Conservation (phyloP, 2,329 filamentous ascomycete species). For the Fusarium illudens region DNA sequence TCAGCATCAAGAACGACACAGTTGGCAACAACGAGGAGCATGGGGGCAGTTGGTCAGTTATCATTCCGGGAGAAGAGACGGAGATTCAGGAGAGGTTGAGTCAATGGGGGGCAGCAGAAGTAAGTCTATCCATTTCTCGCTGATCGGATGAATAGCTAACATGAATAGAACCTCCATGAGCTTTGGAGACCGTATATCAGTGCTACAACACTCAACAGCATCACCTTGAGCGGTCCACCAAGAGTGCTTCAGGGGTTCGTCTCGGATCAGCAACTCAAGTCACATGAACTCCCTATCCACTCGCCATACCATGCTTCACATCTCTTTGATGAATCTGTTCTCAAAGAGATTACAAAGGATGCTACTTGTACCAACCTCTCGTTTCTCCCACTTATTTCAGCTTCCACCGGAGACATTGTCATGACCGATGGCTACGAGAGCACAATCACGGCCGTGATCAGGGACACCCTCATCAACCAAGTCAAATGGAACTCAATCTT, state of each 20-base stretch:
- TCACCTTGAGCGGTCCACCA: slow-evolving; percentile 40
- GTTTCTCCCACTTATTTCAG: not conserved
- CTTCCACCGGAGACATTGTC: slow-evolving; percentile 8
- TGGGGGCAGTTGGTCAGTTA: slow-evolving; percentile 28
- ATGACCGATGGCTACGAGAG: not conserved
- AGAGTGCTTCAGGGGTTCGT: slow-evolving; percentile 28
- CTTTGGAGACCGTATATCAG: slow-evolving; percentile 36
- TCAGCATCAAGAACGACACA: slow-evolving; percentile 14
- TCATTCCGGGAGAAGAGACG: slow-evolving; percentile 18
- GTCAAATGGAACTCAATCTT: slow-evolving; percentile 26
- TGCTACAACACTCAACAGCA: slow-evolving; percentile 30
- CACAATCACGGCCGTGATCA: slow-evolving; percentile 4
- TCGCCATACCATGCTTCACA: slow-evolving; percentile 40
- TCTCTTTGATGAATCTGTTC: slow-evolving; percentile 24
- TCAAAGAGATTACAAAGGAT: not conserved
- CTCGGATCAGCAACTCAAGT: slow-evolving; percentile 9
- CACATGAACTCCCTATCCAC: slow-evolving; percentile 28
- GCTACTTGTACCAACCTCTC: not conserved
- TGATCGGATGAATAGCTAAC: not conserved
- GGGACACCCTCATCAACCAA: slow-evolving; percentile 14
- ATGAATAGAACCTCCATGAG: slow-evolving; percentile 4
- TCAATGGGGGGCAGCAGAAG: slow-evolving; percentile 4
- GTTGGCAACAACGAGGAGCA: slow-evolving; percentile 12
- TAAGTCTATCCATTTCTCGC: not conserved
- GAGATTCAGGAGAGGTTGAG: slow-evolving; percentile 14